A percentile compares a stretch with the other conserved stretches of the same genome.
Evolutionary conservation across 129 eudicot genomes (phyloP).

Genomic region (Mikania micrantha): DNA sequence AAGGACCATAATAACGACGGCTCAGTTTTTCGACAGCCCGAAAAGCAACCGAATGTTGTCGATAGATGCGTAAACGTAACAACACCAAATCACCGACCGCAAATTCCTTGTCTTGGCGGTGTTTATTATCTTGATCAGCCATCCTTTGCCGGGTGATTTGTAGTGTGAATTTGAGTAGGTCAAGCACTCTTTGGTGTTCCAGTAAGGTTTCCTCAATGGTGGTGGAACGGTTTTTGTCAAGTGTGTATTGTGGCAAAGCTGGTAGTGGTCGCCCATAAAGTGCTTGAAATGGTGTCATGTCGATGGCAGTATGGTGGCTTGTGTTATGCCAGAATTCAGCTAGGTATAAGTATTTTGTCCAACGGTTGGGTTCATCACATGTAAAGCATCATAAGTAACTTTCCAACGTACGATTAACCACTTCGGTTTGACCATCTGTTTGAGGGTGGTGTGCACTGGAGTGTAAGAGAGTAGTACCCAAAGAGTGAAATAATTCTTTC

Average conservation of each 20-base stretch:
- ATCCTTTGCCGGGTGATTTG: neutral
- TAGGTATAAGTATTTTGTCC: neutral
- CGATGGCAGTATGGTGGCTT: neutral
- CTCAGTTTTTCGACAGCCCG: neutral
- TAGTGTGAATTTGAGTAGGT: neutral
- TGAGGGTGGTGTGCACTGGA: neutral
- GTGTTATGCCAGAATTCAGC: constrained; percentile 6
- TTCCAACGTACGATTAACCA: neutral
- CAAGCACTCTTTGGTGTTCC: neutral
- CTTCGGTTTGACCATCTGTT: neutral
- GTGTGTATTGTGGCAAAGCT: neutral
- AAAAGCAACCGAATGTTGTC: neutral
- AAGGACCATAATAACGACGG: neutral
- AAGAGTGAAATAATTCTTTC: neutral
- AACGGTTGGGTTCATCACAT: neutral
- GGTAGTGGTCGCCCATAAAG: neutral
- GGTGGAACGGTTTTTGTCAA: neutral
- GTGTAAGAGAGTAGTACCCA: neutral
- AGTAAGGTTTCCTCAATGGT: neutral
- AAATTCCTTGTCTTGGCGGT: neutral
- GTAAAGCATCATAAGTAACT: neutral
- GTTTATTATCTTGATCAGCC: neutral
- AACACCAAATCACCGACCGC: neutral
- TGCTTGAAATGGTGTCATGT: neutral
- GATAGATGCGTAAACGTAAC: neutral